Base-by-base conservation (phyloP, 441 rosid genomes). In the Gossypium schwendimanii region DNA sequence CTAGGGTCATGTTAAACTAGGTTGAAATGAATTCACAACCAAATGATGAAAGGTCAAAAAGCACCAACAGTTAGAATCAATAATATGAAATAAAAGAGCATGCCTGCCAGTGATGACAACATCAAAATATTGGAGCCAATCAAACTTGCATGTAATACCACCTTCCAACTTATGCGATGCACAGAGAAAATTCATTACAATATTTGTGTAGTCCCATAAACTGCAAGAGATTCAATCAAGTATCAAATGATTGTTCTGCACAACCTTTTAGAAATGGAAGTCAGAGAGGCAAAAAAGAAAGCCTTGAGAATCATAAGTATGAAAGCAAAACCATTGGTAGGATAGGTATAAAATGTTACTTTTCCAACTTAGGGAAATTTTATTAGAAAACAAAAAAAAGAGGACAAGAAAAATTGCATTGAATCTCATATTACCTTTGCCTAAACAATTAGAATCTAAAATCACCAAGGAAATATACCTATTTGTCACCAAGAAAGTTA, bases 101-200 rank as follows among this genome's bases (percentile, higher is more conserved):
- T 63, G 91, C 99, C 99, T 91, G 87, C 98, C 99, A 65, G 99
- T 93, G 81, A 95, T 91, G 72, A 95, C 93, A 47, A 91, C 89
- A 80, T 91, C 97, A 78, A 95, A 95, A 83, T 89, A 87, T 77
- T 84, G 87, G 45, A 93, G 98, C 99, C 98, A 95, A 71, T 89
- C 95, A 73, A 89, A 90, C 70, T 85, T 88, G 89, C 85, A 59
- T 73, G 85, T 63, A 41, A 59, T 71, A 23, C 70, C 71, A 70
- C 90, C 88, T 66, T 80, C 79, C 21, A 73, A 21, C 0, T 86
- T 77, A 50, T 76, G 83, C 1, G 86, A 78, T 72, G 87, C 88
- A 77, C 98, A 93, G 65, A 95, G 97, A 77, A 92, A 95, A 77
- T 87, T 95, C 99, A 95, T 95, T 85, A 95, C 97, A 74, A 95